Conservation (phyloP, 202 grass and related monocot species). For the Setaria viridis region DNA sequence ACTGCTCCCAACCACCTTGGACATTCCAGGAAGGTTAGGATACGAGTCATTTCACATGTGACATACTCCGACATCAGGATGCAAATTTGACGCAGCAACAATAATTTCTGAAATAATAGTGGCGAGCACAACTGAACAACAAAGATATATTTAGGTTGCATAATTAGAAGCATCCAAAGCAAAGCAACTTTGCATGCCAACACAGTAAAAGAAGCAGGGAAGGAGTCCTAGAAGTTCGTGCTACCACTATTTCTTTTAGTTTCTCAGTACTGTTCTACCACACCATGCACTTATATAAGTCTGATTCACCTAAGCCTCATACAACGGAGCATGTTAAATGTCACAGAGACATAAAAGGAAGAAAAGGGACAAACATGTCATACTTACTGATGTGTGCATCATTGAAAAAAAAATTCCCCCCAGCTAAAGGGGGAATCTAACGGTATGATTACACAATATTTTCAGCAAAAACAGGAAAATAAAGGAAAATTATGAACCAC, state of each 20-base stretch:
- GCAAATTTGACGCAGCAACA: too few relatives aligned
- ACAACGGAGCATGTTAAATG: too few relatives aligned
- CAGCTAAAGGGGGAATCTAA: background rate
- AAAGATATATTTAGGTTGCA: too few relatives aligned
- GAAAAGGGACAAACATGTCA: background rate
- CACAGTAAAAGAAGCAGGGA: background rate
- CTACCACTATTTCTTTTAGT: background rate
- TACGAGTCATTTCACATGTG: too few relatives aligned
- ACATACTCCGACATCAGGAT: too few relatives aligned
- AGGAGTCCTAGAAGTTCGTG: background rate
- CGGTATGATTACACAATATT: background rate
- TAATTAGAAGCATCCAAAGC: background rate
- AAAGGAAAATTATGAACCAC: conserved; percentile 35
- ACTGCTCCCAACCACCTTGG: too few relatives aligned
- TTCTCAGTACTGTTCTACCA: background rate
- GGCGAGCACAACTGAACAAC: too few relatives aligned
- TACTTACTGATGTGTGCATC: background rate
- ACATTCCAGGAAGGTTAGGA: too few relatives aligned
- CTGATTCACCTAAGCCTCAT: too few relatives aligned
- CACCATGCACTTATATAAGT: too few relatives aligned
- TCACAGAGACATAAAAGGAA: background rate
- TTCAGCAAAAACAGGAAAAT: conserved; percentile 32
- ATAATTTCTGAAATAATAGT: too few relatives aligned
- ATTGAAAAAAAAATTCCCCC: background rate
- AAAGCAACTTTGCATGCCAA: background rate